Evolutionary conservation across 208 protist species (phyloP).

Genomic region (Wallacemonas sp.): DNA sequence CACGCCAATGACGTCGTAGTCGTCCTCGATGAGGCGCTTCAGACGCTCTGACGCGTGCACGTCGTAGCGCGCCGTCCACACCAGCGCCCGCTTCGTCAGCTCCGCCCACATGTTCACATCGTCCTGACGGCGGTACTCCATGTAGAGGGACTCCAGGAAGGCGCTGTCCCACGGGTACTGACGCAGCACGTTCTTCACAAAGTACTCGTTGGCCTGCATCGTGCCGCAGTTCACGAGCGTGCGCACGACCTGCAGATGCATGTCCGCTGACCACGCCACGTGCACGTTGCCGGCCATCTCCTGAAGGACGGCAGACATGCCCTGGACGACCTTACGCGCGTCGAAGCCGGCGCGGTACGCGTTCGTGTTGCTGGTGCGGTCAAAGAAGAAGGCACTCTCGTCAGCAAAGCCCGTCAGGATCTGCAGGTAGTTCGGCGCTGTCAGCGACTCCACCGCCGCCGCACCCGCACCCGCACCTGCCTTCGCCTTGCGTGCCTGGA

Average conservation of each 20-base stretch:
- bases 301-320: slow-evolving; percentile 40
- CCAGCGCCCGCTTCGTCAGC: slow-evolving; percentile 88
- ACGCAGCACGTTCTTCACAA: slow-evolving; percentile 89
- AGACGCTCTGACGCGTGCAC: slow-evolving; percentile 75
- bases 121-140: slow-evolving; percentile 87
- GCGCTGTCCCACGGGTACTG: slow-evolving; percentile 78
- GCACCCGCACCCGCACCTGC: slow-evolving; percentile 16
- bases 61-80: slow-evolving; percentile 89
- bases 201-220: slow-evolving; percentile 90
- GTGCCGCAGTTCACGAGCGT: slow-evolving; percentile 83
- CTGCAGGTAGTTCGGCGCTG: slow-evolving; percentile 75
- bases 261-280: slow-evolving; percentile 83
- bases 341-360: slow-evolving; percentile 60
- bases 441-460: slow-evolving; percentile 52
- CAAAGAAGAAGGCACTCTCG: slow-evolving; percentile 66
- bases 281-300: slow-evolving; percentile 78
- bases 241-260: slow-evolving; percentile 83
- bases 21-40: slow-evolving; percentile 87
- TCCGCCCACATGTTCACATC: slow-evolving; percentile 83
- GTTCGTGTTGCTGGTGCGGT: slow-evolving; percentile 35
- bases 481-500: slow-evolving; percentile 51
- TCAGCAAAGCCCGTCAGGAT: slow-evolving; percentile 74
- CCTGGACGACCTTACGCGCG: slow-evolving; percentile 44
- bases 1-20: slow-evolving; percentile 86
- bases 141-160: slow-evolving; percentile 86